phyloP scores from a whole-genome alignment of 805 yeast genomes.

The Candida ulmi region DNA sequence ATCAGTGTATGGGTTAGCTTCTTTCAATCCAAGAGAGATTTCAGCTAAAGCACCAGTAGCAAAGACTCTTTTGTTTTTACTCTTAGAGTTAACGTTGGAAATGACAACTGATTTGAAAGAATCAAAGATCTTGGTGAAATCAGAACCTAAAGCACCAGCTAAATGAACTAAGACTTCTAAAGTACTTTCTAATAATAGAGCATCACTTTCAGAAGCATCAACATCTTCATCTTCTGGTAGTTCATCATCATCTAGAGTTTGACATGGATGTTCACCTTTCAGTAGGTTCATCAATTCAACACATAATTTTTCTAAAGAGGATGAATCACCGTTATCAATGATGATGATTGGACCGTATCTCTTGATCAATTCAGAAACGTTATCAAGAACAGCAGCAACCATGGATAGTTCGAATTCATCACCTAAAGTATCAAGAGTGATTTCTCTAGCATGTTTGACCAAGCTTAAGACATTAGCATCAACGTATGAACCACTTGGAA shows the following conservation, averaged over 20 bases:
- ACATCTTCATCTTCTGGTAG: conserved; percentile 51
- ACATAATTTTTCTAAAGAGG: conserved; percentile 63
- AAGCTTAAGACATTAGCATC: conserved; percentile 52
- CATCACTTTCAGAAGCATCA: conserved; percentile 55
- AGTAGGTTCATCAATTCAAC: conserved; percentile 65
- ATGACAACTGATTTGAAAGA: conserved; percentile 64
- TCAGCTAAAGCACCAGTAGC: conserved; percentile 92
- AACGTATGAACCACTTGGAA: conserved; percentile 54
- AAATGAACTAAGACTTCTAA: conserved; percentile 79
- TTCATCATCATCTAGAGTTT: conserved; percentile 67
- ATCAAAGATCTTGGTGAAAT: conserved; percentile 67
- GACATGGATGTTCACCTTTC: conserved; percentile 81
- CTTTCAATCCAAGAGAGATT: conserved; percentile 69
- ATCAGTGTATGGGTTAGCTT: conserved; percentile 56
- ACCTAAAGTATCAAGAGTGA: conserved; percentile 55
- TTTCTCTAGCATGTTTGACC: conserved; percentile 59
- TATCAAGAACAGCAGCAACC: conserved; percentile 75
- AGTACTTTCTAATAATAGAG: conserved; percentile 76
- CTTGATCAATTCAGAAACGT: conserved; percentile 60
- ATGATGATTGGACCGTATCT: conserved; percentile 68
- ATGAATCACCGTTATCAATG: conserved; percentile 51
- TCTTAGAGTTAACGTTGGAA: conserved; percentile 52
- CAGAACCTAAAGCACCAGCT: conserved; percentile 71
- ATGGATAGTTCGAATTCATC: conserved; percentile 82
- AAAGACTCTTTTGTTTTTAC: conserved; percentile 70